Evolutionary conservation across 192 early-diverging fungal species (phyloP), one percentile per base, ranked within the genome.

Genomic region (Cladochytrium replicatum): DNA sequence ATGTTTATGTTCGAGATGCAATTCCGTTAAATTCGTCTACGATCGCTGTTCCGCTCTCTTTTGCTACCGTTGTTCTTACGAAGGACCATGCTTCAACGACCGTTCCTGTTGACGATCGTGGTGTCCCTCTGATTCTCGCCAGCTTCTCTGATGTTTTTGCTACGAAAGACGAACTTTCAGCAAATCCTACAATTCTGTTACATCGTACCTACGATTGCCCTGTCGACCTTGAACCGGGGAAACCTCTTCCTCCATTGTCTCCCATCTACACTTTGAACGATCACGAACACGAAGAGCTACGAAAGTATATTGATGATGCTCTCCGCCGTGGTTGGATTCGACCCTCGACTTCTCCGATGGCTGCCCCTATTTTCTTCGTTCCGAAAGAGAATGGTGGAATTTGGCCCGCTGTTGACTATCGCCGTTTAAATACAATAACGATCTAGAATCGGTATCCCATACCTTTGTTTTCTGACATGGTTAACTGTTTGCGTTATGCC

Each of bases 331-430:
- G 43, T 0, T 51, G 59, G 0, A 64, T 71, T 38, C 15, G 47
- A 2, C 19, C 50, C 4, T 47, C 54, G 6, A 39, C 26, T 11
- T 48, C 54, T 7, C 46, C 60, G 1, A 60, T 54, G 46, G 32
- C 57, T 13, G 37, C 65, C 0, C 71, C 68, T 3, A 29, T 63
- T 0, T 34, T 76, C 3, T 47, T 74, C 38, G 68, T 71, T 0
- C 15, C 31, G 21, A 77, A 77, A 31, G 58, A 64, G n/a, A 59
- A 66, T 43, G 58, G 58, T 0, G 25, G 26, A 43, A 19, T 65
- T 17, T 31, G 71, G 0, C 28, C 74, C 0, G 61, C 62, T 26
- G 24, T 74, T 0, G 66, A 77, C 37, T 77, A 75, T 47, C 50
- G 54, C 13, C 38, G 49, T 7, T 43, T 74, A 0, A 75, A 77